Percentiles rank a stretch among this genome's conserved stretches.
Conservation (phyloP, 73 alveolate genomes). For the Effrenium voratum region DNA sequence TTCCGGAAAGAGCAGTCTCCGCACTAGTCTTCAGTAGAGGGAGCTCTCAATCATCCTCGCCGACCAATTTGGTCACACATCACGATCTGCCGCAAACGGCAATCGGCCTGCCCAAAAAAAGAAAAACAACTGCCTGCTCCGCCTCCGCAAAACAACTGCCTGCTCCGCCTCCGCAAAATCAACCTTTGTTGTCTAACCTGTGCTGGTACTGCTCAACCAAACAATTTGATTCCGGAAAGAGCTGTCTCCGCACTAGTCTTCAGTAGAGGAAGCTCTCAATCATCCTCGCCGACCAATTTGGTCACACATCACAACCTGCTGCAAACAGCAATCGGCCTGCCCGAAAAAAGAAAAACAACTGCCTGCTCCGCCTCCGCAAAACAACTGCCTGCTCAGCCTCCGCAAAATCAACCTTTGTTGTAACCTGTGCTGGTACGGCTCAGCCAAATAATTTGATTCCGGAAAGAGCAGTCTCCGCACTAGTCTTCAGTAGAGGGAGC, state of each 20-base stretch:
- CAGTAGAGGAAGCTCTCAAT: neutral
- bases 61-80: neutral
- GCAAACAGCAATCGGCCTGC: no score
- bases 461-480: conserved; percentile 67
- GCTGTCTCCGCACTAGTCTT: no score
- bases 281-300: neutral
- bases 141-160: no score
- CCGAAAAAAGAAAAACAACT: no score
- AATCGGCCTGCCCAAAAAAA: no score
- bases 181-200: neutral
- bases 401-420: no score
- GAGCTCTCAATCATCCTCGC: conserved; percentile 82
- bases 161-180: no score
- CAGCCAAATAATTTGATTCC: conserved; percentile 62
- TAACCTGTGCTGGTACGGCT: neutral
- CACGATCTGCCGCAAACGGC: neutral
- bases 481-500: conserved; percentile 83
- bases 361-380: no score
- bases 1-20: conserved; percentile 82
- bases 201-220: no score
- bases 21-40: conserved; percentile 65
- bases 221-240: no score
- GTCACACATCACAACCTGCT: neutral
- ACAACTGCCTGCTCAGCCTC: no score
- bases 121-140: no score